Percentiles rank a stretch among this genome's conserved stretches.
These are phyloP conservation scores for Arthrobotrys sphaeroides DNA, from an alignment of 2,329 filamentous ascomycete genomes.

Conservation along the genomic window DNA sequence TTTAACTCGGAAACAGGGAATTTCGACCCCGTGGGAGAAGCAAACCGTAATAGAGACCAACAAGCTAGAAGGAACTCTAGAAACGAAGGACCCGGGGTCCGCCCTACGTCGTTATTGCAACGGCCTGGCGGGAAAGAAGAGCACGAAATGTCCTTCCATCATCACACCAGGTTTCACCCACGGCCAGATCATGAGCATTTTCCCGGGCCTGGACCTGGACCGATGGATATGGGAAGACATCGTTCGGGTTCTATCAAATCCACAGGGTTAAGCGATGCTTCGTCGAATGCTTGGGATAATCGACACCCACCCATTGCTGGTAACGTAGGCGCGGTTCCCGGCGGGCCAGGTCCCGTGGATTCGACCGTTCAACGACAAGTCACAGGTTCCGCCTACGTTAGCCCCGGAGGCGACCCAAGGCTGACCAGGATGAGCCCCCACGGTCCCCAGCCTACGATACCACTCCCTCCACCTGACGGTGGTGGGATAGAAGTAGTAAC, in stretches of 20 bases:
- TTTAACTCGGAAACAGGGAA: slow-evolving; percentile 50
- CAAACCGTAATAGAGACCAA: slow-evolving; percentile 32
- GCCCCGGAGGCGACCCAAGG: slow-evolving; percentile 44
- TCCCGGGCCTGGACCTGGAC: neutral
- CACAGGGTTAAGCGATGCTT: slow-evolving; percentile 37
- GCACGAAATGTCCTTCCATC: slow-evolving; percentile 32
- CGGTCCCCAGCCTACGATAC: slow-evolving; percentile 59
- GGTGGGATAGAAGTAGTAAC: slow-evolving; percentile 56
- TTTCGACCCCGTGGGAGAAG: slow-evolving; percentile 43
- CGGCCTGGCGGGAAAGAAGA: slow-evolving; percentile 23
- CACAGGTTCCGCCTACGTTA: slow-evolving; percentile 36
- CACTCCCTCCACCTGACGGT: slow-evolving; percentile 57
- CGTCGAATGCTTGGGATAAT: slow-evolving; percentile 32
- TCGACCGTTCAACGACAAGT: neutral
- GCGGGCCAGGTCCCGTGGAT: slow-evolving; percentile 10
- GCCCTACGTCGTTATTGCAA: slow-evolving; percentile 42
- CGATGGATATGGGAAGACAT: slow-evolving; percentile 32
- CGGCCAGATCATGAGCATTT: slow-evolving; percentile 27
- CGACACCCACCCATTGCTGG: slow-evolving; percentile 6
- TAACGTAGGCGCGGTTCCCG: slow-evolving; percentile 9
- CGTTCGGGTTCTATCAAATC: slow-evolving; percentile 44
- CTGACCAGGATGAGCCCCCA: slow-evolving; percentile 62
- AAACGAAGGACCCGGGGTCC: slow-evolving; percentile 26
- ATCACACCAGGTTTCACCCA: slow-evolving; percentile 21
- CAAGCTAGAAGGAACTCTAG: slow-evolving; percentile 36